Conservation (phyloP, 148 eudicot species). For the Euryodendron excelsum region DNA sequence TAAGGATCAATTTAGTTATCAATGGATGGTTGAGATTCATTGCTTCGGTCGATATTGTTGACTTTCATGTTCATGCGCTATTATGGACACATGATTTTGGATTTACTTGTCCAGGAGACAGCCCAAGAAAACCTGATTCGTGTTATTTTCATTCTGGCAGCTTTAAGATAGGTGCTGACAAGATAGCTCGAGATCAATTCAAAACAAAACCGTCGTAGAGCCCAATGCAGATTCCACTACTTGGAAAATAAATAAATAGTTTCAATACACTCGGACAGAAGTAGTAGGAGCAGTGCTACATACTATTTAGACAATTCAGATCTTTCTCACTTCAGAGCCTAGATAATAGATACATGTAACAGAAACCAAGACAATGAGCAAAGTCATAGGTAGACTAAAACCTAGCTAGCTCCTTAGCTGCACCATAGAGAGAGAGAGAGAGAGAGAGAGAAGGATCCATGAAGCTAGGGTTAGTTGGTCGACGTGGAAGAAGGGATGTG, state of each 20-base stretch:
- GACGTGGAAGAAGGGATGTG: background rate
- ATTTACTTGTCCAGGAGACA: background rate
- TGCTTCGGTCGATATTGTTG: no score
- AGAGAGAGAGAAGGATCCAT: no score
- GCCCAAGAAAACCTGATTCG: no score
- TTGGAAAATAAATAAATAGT: constrained; percentile 7
- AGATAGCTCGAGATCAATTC: background rate
- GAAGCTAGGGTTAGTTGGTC: constrained; percentile 14
- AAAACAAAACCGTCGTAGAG: background rate
- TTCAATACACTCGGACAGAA: background rate
- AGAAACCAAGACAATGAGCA: background rate
- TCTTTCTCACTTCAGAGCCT: constrained; percentile 10
- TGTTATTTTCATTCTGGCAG: constrained; percentile 3
- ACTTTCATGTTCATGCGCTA: background rate
- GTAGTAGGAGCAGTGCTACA: background rate
- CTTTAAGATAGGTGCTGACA: no score
- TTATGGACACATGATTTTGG: background rate
- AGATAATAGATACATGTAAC: background rate
- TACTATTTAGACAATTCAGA: constrained; percentile 16
- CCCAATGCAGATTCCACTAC: constrained; percentile 11
- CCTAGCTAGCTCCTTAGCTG: no score
- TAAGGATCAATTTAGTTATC: no score
- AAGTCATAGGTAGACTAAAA: background rate
- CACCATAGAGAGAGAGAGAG: no score
- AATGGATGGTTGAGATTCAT: no score